phyloP scores from a whole-genome alignment of 371 early-diverging fungal genomes.

The Mucor velutinosus region DNA sequence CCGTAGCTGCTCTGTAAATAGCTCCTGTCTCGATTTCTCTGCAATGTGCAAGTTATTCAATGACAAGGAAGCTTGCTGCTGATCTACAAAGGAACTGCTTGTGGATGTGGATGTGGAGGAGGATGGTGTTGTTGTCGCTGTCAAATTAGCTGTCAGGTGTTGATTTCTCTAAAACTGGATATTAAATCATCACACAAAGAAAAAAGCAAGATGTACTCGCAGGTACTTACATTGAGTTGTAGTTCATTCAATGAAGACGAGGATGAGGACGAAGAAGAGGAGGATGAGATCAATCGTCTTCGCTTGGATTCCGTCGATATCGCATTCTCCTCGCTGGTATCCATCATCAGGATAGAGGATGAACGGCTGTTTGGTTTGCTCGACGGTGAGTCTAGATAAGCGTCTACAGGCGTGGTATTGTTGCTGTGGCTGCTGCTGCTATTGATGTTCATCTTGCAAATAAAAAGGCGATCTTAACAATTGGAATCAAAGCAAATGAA shows the following conservation, averaged over 20 bases:
- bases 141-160: neutral
- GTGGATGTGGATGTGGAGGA: neutral
- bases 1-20: slow-evolving; percentile 10
- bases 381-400: neutral
- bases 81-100: neutral
- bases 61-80: slow-evolving; percentile 2
- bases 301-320: slow-evolving; percentile 1
- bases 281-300: slow-evolving; percentile 10
- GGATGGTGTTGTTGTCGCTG: neutral
- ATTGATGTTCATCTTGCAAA: neutral
- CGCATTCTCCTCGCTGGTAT: neutral
- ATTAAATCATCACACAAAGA: neutral
- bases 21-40: slow-evolving; percentile 6
- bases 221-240: neutral
- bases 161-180: slow-evolving; percentile 6
- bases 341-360: neutral
- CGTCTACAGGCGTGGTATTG: neutral
- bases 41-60: slow-evolving; percentile 7
- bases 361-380: slow-evolving; percentile 18
- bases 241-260: neutral
- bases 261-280: slow-evolving; percentile 1
- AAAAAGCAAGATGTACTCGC: neutral
- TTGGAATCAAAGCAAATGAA: neutral
- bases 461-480: neutral
- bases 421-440: neutral